Conservation (phyloP, 2,329 filamentous ascomycete genomes). For the Phoma sp. region DNA sequence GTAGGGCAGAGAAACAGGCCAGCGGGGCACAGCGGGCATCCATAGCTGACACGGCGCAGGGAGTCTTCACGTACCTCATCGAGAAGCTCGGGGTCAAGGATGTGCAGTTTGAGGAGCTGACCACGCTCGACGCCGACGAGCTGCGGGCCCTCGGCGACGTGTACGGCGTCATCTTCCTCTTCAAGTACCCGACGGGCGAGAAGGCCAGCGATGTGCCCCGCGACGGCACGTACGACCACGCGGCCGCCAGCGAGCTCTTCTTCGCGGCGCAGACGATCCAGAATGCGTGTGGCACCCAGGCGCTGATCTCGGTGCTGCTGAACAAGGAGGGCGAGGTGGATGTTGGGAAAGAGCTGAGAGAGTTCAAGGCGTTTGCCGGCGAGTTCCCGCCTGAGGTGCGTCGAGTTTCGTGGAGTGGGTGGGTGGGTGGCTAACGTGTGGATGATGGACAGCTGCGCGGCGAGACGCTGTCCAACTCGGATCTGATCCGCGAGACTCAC, state of each 20-base stretch:
- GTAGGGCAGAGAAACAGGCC: conserved; percentile 59
- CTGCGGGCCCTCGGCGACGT: conserved; percentile 68
- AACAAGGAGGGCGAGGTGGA: conserved; percentile 78
- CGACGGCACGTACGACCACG: conserved; percentile 82
- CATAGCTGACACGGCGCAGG: conserved; percentile 57
- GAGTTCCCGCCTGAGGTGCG: conserved; percentile 70
- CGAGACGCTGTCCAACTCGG: conserved; percentile 73
- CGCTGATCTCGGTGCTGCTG: conserved; percentile 86
- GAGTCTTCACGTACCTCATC: conserved; percentile 96
- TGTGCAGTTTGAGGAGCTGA: conserved; percentile 96
- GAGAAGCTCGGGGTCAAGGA: conserved; percentile 89
- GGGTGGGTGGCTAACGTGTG: conserved; percentile 8
- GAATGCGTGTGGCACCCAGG: conserved; percentile 97
- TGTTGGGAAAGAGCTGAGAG: conserved; percentile 72
- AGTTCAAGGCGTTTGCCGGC: conserved; percentile 89
- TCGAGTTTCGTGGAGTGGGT: not conserved
- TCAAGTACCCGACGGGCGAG: conserved; percentile 86
- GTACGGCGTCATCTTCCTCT: conserved; percentile 98
- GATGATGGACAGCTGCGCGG: conserved; percentile 63
- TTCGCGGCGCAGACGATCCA: conserved; percentile 98
- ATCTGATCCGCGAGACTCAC: conserved; percentile 69
- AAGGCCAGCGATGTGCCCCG: conserved; percentile 70
- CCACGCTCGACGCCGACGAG: conserved; percentile 80
- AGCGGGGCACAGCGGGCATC: too few relatives aligned
- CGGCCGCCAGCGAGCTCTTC: conserved; percentile 79